Evolutionary conservation across 2,329 filamentous ascomycete species (phyloP), one percentile per base, ranked within the genome.

Genomic region (Trichophyton mentagrophytes): DNA sequence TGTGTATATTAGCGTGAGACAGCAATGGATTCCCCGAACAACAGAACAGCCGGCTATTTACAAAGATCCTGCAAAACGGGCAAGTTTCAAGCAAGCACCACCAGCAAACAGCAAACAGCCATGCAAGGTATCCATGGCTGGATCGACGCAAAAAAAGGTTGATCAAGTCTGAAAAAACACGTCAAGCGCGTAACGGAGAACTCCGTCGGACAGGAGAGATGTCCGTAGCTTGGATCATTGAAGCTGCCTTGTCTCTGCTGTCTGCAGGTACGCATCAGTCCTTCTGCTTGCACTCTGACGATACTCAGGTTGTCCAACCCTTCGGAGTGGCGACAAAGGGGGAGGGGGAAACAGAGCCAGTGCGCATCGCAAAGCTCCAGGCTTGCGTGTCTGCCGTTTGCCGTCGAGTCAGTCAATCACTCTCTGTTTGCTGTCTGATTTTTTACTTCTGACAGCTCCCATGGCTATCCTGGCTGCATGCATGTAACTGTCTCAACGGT

Each of bases 401-500:
- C 11, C 33, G 33, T 13, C 11, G 3, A 38, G 33, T 6, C 40
- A 8, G 6, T 7, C 38, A 40, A 11, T 40, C 38, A 3, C 40
- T 44, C 40, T 44, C 40, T 20, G 15, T 15, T 44, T 17, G 15
- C 40, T 44, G 4, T 20, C 40, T n/a, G 15, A n/a, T 17, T 44
- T 17, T 44, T 44, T 44, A 5, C 11, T 44, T n/a, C 40, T 17
- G 40, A 44, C n/a, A 30, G 22, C 49, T 33, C 9, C 22, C 49
- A 53, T 30, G 49, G 49, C 49, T 53, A 53, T 53, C 49, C 49
- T 6, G 49, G 49, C 49, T 33, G n/a, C 49, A 53, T 53, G 49
- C 49, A 53, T 53, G 27, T 33, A 53, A 33, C 49, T 53, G 49
- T 53, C 49, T 53, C 49, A 53, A 53, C 49, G 49, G 49, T 53